Base-by-base conservation (phyloP, 2,329 filamentous ascomycete genomes). In the Drechslerella stenobrocha region DNA sequence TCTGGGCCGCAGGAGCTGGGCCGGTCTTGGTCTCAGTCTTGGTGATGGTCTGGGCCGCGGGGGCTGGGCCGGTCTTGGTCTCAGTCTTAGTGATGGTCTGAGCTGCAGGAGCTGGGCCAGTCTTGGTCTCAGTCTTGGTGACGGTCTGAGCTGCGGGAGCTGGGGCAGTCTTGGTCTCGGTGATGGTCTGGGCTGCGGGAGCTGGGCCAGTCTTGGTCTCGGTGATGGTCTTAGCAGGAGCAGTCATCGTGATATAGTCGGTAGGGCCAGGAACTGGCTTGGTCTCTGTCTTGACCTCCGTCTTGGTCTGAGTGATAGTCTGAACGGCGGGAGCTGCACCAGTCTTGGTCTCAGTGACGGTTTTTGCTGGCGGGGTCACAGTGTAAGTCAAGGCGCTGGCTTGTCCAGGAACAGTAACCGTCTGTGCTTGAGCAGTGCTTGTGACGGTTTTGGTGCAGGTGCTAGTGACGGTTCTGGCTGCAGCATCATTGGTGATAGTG, bases 341-440 rank as follows among this genome's bases (percentile, higher is more conserved):
- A 40, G 42, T 20, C 28, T 42, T 37, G 30, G 44, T 48, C 9
- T 37, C n/a, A 23, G 48, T 35, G 24, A 30, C 23, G 13, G 32
- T 52, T 15, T 24, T 35, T 18, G 37, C 37, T 5, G 37, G 15
- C 4, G 15, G 6, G 15, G 35, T 55, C 6, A 32, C 7, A 11
- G 55, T 59, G 40, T 30, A 7, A 24, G 37, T 9, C 32, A 32
- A 13, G 48, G 28, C 13, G 55, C 18, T 3, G 58, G 52, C 44
- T 51, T 47, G 11, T 8, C 26, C 9, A 32, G 28, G 5, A 24
- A n/a, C 42, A 18, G 56, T 60, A 15, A 52, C 48, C 13, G 47
- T 52, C 26, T 52, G 13, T 2, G 57, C 48, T 42, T 42, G 55
- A 11, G 22, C 30, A 18, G 23, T 51, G 30, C 28, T 30, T 4